Conservation (phyloP, 2,329 filamentous ascomycete species). For the Sporothrix euskadiensis region DNA sequence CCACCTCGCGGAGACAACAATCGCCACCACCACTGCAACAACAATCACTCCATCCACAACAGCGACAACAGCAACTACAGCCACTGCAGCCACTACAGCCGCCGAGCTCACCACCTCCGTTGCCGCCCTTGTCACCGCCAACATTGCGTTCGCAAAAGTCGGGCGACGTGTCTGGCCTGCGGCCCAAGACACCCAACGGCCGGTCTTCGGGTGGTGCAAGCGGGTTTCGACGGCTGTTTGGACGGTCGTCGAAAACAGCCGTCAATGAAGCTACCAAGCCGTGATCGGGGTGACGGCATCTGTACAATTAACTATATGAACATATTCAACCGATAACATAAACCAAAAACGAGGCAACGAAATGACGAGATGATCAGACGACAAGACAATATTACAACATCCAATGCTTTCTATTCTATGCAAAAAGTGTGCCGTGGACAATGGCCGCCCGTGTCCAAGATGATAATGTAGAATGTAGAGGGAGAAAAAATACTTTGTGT, state of each 20-base stretch:
- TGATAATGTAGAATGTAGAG: background rate
- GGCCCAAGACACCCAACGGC: conserved; percentile 30
- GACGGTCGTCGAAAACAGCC: conserved; percentile 20
- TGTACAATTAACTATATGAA: background rate
- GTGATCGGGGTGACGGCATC: background rate
- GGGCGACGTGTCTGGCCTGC: conserved; percentile 16
- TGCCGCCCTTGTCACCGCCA: conserved; percentile 21
- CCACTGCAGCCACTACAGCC: background rate
- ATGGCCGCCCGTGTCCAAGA: background rate
- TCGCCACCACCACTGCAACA: background rate
- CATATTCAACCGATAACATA: background rate
- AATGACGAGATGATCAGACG: background rate
- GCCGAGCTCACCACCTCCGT: background rate
- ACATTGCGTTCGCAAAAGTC: conserved; percentile 28
- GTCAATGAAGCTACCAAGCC: conserved; percentile 7
- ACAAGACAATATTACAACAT: background rate
- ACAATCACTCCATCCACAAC: background rate
- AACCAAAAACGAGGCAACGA: background rate
- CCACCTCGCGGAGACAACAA: background rate
- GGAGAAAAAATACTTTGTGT: background rate
- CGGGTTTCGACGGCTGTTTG: conserved; percentile 33
- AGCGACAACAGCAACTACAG: background rate
- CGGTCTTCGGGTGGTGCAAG: conserved; percentile 22
- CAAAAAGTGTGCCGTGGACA: background rate
- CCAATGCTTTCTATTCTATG: conserved; percentile 2